Evolutionary conservation across 78 protist genomes (phyloP), one percentile per base, ranked within the genome.

Genomic region (Acrasis kona): DNA sequence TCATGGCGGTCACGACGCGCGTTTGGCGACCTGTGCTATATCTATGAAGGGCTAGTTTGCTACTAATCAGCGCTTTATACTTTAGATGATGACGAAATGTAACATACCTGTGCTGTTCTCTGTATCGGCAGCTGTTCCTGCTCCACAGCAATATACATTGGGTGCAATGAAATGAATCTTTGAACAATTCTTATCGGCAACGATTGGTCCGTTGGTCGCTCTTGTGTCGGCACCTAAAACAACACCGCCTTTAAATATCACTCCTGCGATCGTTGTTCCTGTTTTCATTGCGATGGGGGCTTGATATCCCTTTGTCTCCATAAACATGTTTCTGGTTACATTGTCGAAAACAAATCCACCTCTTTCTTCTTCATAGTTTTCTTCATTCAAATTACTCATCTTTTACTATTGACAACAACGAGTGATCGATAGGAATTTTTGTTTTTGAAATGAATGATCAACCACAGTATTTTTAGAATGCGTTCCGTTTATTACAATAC

Each of bases 111-210:
- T 82, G 28, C 61, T 50, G 41, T 68, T 42, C 39, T 96, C 98
- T 8, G 96, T 89, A 77, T 98, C 99, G 0, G 99, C 99, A 0
- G 99, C 92, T 0, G 99, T 98, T 28, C 99, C 99, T 1, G 99
- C 99, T 12, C 99, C 99, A 50, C 97, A 91, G 85, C 99, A 96
- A 41, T 72, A 92, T n/a, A 98, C 93, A 71, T 96, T 95, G 65
- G 91, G 92, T 10, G 99, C 94, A 7, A 98, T 92, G 86, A 93
- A 91, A 80, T 98, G 99, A 71, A 96, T 90, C 90, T 98, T 98
- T 72, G 89, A 84, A 84, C 99, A 98, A 82, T 93, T 90, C 93
- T 96, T 96, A 83, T 98, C 99, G 2, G 94, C 96, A 1, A 98
- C 99, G 27, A 89, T 91, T n/a, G 92, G 57, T 34, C 96, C 99